A percentile compares a stretch with the other conserved stretches of the same genome.
These are phyloP conservation scores for Suillus brevipes DNA, from an alignment of 768 basidiomycete species.

Conservation along the genomic window DNA sequence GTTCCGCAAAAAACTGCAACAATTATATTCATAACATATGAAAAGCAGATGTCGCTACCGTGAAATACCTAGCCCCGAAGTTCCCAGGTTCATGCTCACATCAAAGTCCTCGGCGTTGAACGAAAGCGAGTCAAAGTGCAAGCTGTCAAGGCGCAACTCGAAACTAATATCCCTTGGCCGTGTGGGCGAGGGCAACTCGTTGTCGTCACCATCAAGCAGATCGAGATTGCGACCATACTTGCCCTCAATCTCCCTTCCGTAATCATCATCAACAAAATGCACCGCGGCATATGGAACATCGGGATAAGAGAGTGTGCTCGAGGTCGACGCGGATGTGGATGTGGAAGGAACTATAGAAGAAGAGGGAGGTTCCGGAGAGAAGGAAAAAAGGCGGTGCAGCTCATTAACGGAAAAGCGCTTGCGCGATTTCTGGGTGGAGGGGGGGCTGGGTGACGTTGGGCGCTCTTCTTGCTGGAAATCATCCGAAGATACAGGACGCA, in stretches of 20 bases:
- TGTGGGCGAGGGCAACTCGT: constrained; percentile 6
- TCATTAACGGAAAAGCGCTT: constrained; percentile 38
- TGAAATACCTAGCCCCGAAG: neutral
- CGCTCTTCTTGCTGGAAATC: constrained; percentile 14
- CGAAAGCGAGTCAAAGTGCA: constrained; percentile 71
- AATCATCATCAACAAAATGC: constrained; percentile 21
- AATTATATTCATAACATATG: neutral
- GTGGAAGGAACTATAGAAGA: constrained; percentile 8
- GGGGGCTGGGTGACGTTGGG: constrained; percentile 37
- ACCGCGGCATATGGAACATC: constrained; percentile 20
- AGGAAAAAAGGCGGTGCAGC: constrained; percentile 35
- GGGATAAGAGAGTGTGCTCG: constrained; percentile 9
- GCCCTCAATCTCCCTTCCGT: constrained; percentile 19
- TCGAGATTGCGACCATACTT: constrained; percentile 8
- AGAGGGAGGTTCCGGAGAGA: constrained; percentile 18
- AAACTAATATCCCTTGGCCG: constrained; percentile 44
- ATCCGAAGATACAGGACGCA: constrained; percentile 11
- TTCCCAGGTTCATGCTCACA: constrained; percentile 22
- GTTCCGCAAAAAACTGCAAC: neutral
- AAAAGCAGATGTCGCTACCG: neutral
- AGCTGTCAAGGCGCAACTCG: constrained; percentile 70
- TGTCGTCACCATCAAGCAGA: constrained; percentile 8
- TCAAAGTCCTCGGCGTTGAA: constrained; percentile 63
- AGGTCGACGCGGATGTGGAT: constrained; percentile 17
- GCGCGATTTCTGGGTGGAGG: constrained; percentile 31